Evolutionary conservation across 495 filamentous ascomycete genomes (phyloP), one percentile per base, ranked within the genome.

Genomic region (Podospora tetraspora): DNA sequence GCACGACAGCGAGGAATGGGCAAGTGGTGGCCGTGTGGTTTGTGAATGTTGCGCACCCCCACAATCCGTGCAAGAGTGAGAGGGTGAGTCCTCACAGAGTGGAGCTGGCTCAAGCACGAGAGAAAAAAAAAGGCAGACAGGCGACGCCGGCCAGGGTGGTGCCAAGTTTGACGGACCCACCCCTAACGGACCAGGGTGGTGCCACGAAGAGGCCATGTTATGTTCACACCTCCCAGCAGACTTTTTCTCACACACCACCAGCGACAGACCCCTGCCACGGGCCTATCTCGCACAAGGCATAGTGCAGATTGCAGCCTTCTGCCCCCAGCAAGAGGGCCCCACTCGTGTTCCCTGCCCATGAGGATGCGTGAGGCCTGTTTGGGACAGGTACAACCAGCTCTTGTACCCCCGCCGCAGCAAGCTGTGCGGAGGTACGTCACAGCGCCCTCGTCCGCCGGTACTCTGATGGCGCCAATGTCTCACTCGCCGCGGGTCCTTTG

Each of bases 131-230:
- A 60, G 29, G 29, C 65, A 66, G 65, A 27, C 65, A 64, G 62
- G 43, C 57, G 43, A 61, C 25, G 66, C 67, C 24, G 67, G 69
- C 71, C 69, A 68, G 66, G 67, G 67, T 72, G 69, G 64, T 71
- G 69, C 69, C 67, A 73, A 69, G 67, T 57, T 57, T 30, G 34
- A 8, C 32, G 58, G 67, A 59, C 71, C 72, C 75, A 71, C 73
- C 71, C 32, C 66, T 66, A 72, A 73, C 70, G 66, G 70, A 72
- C 72, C 69, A 73, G 68, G 69, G 71, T 77, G 75, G 75, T 77
- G 75, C 74, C 75, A 77, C 75, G 70, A 76, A 66, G 69, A 70
- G 72, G 58, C 72, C 74, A 73, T 71, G 71, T 56, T 77, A 77
- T 58, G 58, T 56, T 52, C 74, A 77, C 74, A 63, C 75, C 75